Evolutionary conservation across 805 yeast genomes (phyloP), one percentile per base, ranked within the genome.

Genomic region (Saturnispora serradocipensis): DNA sequence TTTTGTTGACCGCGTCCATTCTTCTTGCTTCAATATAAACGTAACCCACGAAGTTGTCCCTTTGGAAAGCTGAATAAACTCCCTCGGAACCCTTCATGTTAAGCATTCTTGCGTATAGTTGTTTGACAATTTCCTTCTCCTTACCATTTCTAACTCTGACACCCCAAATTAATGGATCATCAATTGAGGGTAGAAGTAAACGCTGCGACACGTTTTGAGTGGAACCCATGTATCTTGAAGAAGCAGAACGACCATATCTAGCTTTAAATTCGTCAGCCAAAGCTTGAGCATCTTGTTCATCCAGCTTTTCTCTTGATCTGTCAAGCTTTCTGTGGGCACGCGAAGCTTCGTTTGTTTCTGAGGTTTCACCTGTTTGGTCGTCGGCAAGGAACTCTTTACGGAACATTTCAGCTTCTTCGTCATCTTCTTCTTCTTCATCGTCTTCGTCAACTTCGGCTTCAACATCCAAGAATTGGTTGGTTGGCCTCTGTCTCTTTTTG

Each of bases 391-490:
- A 86, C 62, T 88, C 91, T 65, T 85, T 95, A 61, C 88, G 80
- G 44, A 85, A 80, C 30, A 87, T 71, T 56, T 86, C 97, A n/a
- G 95, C 90, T 59, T 85, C 98, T 56, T 91, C 98, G 46, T 89
- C 98, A 55, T 90, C 98, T 56, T 88, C 91, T 30, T 82, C 81
- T 43, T 86, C 95, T 58, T 91, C 98, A 51, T 93, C 98, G 58
- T 93, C 98, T 55, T 91, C 98, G 67, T 91, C 96, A 53, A 93
- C 99, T 67, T 91, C 98, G 54, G 97, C 99, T 74, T 93, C 98
- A 50, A 93, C 95, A 86, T 93, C 99, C 70, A 93, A 76, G 68
- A 89, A 93, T 74, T 86, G 90, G 67, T 91, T 91, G 54, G 86
- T 75, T 46, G 75, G 76, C 61, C 78, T 70, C 63, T 75, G 71